Percentiles rank a stretch among this genome's conserved stretches.
Evolutionary conservation across 257 asterid species (phyloP).

Genomic region (Scutellaria barbata): DNA sequence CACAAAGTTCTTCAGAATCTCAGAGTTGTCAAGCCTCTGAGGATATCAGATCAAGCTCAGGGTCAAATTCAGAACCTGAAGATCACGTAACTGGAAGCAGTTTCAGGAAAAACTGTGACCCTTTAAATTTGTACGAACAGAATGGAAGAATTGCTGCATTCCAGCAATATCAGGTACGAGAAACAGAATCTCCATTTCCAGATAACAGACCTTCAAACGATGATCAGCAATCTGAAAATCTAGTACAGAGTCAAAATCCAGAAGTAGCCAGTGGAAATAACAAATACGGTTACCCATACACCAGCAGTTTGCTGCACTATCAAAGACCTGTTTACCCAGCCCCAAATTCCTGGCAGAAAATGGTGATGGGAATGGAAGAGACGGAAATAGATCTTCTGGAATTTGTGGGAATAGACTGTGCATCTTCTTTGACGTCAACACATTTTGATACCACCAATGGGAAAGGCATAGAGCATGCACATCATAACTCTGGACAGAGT

Average conservation of each 20-base stretch:
- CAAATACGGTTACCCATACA: constrained; percentile 37
- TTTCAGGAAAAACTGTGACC: constrained; percentile 33
- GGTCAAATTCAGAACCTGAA: constrained; percentile 68
- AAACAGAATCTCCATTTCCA: constrained; percentile 35
- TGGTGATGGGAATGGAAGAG: constrained; percentile 40
- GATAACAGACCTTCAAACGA: constrained; percentile 32
- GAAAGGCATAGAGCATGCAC: constrained; percentile 28
- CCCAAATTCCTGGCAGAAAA: constrained; percentile 43
- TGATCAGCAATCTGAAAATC: constrained; percentile 44
- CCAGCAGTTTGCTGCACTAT: constrained; percentile 27
- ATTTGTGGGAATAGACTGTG: constrained; percentile 40
- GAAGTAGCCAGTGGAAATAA: constrained; percentile 27
- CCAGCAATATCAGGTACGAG: constrained; percentile 47
- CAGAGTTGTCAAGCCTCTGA: constrained; percentile 54
- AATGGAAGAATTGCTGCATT: constrained; percentile 37
- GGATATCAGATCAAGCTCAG: constrained; percentile 56
- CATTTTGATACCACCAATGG: constrained; percentile 37
- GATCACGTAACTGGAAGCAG: constrained; percentile 47
- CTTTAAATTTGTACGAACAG: constrained; percentile 32
- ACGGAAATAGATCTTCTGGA: constrained; percentile 41
- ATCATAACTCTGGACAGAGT: constrained; percentile 38
- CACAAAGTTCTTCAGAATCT: constrained; percentile 73
- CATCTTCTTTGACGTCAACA: constrained; percentile 44
- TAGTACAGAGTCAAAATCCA: constrained; percentile 37
- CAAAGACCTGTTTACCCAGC: constrained; percentile 43